These are phyloP conservation scores for Sicyos baderoa DNA, from an alignment of 306 rosid genomes.

Conservation along the genomic window DNA sequence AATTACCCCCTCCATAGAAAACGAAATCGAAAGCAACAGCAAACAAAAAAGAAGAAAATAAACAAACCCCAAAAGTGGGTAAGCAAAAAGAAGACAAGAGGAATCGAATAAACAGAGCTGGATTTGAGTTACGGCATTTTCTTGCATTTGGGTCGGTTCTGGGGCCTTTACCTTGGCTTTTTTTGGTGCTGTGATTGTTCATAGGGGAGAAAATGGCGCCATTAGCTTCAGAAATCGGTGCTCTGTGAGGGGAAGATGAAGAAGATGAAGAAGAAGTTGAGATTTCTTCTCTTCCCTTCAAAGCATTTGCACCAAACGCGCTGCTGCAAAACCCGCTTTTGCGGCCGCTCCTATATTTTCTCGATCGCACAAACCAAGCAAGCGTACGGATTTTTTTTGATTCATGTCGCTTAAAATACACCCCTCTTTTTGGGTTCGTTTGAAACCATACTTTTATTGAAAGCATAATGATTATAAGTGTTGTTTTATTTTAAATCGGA, in stretches of 20 bases:
- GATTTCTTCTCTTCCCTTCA: background rate
- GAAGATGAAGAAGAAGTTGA: background rate
- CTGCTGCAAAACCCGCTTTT: conserved; percentile 7
- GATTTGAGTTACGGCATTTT: conserved; percentile 9
- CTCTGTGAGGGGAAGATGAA: no score
- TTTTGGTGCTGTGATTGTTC: background rate
- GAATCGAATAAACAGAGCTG: background rate
- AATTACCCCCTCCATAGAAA: conserved; percentile 8
- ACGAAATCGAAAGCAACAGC: background rate
- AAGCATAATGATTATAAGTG: no score
- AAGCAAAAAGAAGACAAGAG: background rate
- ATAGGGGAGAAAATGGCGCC: background rate
- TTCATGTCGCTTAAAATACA: background rate
- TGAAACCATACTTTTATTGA: background rate
- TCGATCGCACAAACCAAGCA: background rate
- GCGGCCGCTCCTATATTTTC: conserved; percentile 12
- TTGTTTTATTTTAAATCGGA: no score
- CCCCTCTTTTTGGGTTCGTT: background rate
- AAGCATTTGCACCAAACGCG: background rate
- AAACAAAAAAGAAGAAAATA: background rate
- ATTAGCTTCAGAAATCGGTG: background rate
- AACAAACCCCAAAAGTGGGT: background rate
- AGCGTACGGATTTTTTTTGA: background rate
- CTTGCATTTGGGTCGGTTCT: conserved; percentile 1
- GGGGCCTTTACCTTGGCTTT: conserved; percentile 8